Evolutionary conservation across 2,329 filamentous ascomycete genomes (phyloP), one percentile per base, ranked within the genome.

Genomic region (Pseudonectria foliicola): DNA sequence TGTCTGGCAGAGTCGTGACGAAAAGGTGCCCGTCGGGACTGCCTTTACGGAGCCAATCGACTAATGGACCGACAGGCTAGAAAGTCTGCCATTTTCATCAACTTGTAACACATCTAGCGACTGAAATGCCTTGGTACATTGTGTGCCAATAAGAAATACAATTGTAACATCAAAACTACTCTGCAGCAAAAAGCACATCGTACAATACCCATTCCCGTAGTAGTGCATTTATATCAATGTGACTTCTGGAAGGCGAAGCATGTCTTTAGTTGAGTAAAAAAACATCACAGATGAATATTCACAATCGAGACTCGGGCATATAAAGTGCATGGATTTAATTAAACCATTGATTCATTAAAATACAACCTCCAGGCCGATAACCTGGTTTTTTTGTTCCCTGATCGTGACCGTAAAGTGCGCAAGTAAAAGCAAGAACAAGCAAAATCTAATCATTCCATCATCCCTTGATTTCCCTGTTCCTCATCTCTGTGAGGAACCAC

Each of bases 1-100:
- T 67, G 69, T 98, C 4, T 98, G 92, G 92, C 75, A 82, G 58
- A 70, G 80, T 36, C 76, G 92, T 50, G 69, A 70, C 25, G 71
- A 75, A 44, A 77, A 71, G 44, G 63, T 90, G 6, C 45, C 55
- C n/a, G 56, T 60, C 0, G 70, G 62, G 2, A 57, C 61, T 3
- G 68, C 63, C 1, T 78, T 78, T 41, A 53, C 46, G 4, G 55
- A 60, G 25, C 47, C 49, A 3, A 61, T 71, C 27, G 63, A 63
- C 11, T 50, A 52, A 42, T 59, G 61, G 1, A 21, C 18, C 5
- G 18, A 21, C 5, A 8, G 18, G 18, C 8, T 21, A 6, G 18
- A 8, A 21, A 6, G 5, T 21, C 18, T 5, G 18, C 18, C 5
- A 21, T 8, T 21, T 21, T 21, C n/a, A n/a, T n/a, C n/a, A n/a